Evolutionary conservation across 164 flowering plant genomes (phyloP).

Genomic region (Paratinospora sagittata): DNA sequence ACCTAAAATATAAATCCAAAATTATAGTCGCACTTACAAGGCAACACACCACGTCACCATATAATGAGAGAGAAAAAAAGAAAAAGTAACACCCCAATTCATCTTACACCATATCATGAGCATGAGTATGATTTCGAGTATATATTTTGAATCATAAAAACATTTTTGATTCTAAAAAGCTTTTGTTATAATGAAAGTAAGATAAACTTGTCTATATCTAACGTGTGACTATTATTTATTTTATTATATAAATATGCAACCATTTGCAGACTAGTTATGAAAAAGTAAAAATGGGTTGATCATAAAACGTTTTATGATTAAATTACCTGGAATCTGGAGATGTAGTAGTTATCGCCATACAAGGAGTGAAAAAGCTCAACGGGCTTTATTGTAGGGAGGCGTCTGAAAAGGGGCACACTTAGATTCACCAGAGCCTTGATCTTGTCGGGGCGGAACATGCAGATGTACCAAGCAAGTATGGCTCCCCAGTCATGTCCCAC

Average conservation of each 20-base stretch:
- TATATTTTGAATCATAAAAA: no score
- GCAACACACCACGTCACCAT: no score
- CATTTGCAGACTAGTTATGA: no score
- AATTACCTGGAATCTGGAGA: slow-evolving; percentile 57
- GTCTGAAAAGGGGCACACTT: slow-evolving; percentile 37
- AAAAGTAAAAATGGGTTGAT: neutral
- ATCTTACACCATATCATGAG: no score
- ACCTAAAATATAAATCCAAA: no score
- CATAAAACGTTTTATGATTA: neutral
- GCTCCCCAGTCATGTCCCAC: slow-evolving; percentile 85
- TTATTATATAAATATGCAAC: no score
- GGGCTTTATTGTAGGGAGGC: slow-evolving; percentile 33
- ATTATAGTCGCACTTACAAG: no score
- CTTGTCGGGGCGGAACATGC: slow-evolving; percentile 54
- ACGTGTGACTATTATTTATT: neutral
- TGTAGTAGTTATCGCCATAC: slow-evolving; percentile 36
- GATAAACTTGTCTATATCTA: no score
- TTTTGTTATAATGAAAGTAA: neutral
- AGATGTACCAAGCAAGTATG: slow-evolving; percentile 48
- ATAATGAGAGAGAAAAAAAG: no score
- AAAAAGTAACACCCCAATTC: no score
- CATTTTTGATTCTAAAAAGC: no score
- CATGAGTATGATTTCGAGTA: no score
- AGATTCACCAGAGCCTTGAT: slow-evolving; percentile 53
- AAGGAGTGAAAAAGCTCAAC: slow-evolving; percentile 12